These are phyloP conservation scores for Penstemon barbatus DNA, from an alignment of 257 asterid species.

Conservation along the genomic window DNA sequence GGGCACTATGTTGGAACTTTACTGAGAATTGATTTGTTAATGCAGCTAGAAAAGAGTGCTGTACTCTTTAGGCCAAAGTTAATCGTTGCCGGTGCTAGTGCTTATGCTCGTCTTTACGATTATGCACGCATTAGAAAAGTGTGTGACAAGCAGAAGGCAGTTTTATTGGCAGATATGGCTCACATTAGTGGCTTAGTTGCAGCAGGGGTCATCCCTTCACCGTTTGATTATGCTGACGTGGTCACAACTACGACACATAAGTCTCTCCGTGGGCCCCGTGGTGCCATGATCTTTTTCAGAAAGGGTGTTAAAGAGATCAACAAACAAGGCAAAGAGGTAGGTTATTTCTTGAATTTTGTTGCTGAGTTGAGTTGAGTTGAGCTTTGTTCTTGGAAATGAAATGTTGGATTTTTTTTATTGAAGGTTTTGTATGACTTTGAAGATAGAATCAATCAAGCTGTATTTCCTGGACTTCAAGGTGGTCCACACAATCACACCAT, in stretches of 20 bases:
- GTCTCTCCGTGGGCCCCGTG: slow-evolving; percentile 97
- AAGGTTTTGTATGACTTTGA: slow-evolving; percentile 92
- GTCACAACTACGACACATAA: slow-evolving; percentile 99
- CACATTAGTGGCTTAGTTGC: slow-evolving; percentile 67
- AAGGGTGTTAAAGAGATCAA: slow-evolving; percentile 92
- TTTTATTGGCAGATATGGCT: slow-evolving; percentile 62
- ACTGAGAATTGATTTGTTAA: slow-evolving; percentile 18
- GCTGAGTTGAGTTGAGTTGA: slow-evolving; percentile 2
- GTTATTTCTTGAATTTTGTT: slow-evolving; percentile 20
- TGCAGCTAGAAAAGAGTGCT: slow-evolving; percentile 93
- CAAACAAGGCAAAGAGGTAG: slow-evolving; percentile 93
- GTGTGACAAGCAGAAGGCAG: slow-evolving; percentile 63
- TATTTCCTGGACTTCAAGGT: slow-evolving; percentile 99
- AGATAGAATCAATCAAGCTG: slow-evolving; percentile 95
- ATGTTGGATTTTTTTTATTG: slow-evolving; percentile 9
- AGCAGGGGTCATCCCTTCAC: slow-evolving; percentile 62
- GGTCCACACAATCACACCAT: slow-evolving; percentile 99
- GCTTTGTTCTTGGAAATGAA: background rate
- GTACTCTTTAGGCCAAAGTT: slow-evolving; percentile 88
- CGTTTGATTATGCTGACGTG: slow-evolving; percentile 91
- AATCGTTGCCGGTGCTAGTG: slow-evolving; percentile 96
- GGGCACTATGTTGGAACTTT: background rate
- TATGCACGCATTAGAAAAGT: slow-evolving; percentile 88
- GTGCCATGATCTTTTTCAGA: slow-evolving; percentile 96
- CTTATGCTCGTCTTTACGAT: slow-evolving; percentile 90